phyloP scores from a whole-genome alignment of 495 filamentous ascomycete genomes.

The Pseudoneurospora amorphoporcata region DNA sequence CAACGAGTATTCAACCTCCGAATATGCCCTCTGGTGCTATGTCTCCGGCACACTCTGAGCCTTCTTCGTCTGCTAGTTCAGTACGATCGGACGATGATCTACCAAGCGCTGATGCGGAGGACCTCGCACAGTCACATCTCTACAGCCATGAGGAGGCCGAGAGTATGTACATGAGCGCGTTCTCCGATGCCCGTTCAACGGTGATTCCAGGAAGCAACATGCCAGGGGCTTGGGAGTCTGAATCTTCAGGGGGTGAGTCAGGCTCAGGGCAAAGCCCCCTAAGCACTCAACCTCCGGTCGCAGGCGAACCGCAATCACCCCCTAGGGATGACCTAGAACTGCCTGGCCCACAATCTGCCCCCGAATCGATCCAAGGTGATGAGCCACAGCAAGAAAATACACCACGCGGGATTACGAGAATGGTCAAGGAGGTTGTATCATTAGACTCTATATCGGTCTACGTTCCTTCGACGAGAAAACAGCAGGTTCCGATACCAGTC shows the following conservation, averaged over 20 bases:
- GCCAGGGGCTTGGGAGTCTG: constrained; percentile 52
- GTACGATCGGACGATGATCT: constrained; percentile 2
- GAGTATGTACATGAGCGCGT: constrained; percentile 82
- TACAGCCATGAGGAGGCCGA: constrained; percentile 89
- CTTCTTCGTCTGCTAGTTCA: constrained; percentile 17
- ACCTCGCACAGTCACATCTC: constrained; percentile 61
- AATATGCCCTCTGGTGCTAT: constrained; percentile 2
- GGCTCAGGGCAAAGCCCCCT: neutral
- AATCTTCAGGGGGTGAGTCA: neutral
- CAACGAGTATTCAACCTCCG: constrained; percentile 4
- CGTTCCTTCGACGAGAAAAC: constrained; percentile 31
- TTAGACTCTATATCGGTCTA: constrained; percentile 31
- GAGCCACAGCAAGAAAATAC: constrained; percentile 29
- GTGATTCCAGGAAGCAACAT: constrained; percentile 19
- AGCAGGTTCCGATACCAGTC: constrained; percentile 16
- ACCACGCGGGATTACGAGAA: constrained; percentile 35
- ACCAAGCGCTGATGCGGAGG: constrained; percentile 20
- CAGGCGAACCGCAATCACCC: neutral
- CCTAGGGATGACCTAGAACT: neutral
- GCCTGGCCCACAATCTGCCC: neutral
- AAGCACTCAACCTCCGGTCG: neutral
- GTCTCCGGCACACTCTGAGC: constrained; percentile 10
- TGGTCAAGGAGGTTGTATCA: constrained; percentile 39
- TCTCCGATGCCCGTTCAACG: constrained; percentile 29
- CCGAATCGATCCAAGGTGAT: neutral